These are phyloP conservation scores for Aureobasidium sp. DNA, from an alignment of 2,329 filamentous ascomycete species.

Conservation along the genomic window DNA sequence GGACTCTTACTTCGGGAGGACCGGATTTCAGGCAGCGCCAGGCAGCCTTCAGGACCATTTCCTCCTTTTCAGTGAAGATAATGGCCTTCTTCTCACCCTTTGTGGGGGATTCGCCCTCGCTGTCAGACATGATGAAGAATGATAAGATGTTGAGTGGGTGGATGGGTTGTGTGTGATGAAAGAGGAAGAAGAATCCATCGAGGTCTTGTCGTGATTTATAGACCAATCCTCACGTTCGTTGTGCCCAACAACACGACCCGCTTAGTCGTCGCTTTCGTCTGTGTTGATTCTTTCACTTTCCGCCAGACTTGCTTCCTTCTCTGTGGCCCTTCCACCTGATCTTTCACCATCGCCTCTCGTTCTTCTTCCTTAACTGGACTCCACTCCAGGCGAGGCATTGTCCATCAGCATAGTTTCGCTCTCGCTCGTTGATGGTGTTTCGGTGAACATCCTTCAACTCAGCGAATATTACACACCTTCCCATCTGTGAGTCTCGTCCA, in stretches of 20 bases:
- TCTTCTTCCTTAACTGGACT: not conserved
- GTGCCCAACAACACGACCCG: not conserved
- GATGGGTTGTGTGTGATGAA: not conserved
- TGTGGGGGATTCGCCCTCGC: not conserved
- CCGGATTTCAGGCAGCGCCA: constrained; percentile 26
- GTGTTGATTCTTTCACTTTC: not conserved
- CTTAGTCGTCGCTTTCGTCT: not conserved
- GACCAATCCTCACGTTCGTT: not conserved
- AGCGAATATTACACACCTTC: not conserved
- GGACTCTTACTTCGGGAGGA: constrained; percentile 21
- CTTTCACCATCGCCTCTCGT: not conserved
- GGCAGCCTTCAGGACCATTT: constrained; percentile 23
- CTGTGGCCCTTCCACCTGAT: not conserved
- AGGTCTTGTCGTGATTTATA: not conserved
- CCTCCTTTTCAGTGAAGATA: constrained; percentile 24
- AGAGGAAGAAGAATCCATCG: not conserved
- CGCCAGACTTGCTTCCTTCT: not conserved
- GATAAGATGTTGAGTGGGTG: not conserved
- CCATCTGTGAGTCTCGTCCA: not conserved
- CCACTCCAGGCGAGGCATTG: not conserved
- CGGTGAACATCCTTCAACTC: not conserved
- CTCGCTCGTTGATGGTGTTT: not conserved
- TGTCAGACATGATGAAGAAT: not conserved
- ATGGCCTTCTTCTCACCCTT: not conserved
- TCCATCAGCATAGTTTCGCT: too few species aligned